These are phyloP conservation scores for Hypericum perforatum DNA, from an alignment of 345 rosid species.

Conservation along the genomic window DNA sequence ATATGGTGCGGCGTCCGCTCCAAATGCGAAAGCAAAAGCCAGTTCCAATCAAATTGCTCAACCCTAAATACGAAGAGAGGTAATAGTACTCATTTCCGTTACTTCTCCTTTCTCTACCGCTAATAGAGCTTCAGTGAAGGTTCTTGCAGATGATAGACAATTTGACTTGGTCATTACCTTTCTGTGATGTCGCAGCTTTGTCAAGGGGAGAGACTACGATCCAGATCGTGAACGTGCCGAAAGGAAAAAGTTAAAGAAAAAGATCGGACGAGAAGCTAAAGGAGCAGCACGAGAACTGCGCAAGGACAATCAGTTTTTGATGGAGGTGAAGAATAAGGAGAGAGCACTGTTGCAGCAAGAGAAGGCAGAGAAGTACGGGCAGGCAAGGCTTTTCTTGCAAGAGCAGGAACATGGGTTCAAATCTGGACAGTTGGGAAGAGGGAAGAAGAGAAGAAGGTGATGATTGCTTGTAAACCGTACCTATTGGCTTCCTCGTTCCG, in stretches of 20 bases:
- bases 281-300: conserved; percentile 81
- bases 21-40: conserved; percentile 78
- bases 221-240: conserved; percentile 77
- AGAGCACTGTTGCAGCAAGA: conserved; percentile 41
- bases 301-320: conserved; percentile 55
- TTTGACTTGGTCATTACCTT: conserved; percentile 7
- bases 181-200: conserved; percentile 53
- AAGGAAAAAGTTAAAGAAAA: conserved; percentile 50
- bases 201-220: conserved; percentile 81
- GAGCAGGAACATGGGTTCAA: conserved; percentile 83
- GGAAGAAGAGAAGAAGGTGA: conserved; percentile 41
- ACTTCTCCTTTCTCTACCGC: background rate
- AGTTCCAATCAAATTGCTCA: conserved; percentile 51
- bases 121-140: background rate
- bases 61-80: conserved; percentile 81
- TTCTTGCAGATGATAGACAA: background rate
- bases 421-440: conserved; percentile 83
- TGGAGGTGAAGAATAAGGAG: conserved; percentile 51
- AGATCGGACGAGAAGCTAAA: conserved; percentile 44
- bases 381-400: conserved; percentile 70
- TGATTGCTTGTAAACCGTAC: too few relatives aligned
- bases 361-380: conserved; percentile 62
- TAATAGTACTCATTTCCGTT: conserved; percentile 15
- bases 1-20: conserved; percentile 50
- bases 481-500: too few relatives aligned